phyloP scores from a whole-genome alignment of 345 rosid genomes.

The Crucihimalaya himalaica region DNA sequence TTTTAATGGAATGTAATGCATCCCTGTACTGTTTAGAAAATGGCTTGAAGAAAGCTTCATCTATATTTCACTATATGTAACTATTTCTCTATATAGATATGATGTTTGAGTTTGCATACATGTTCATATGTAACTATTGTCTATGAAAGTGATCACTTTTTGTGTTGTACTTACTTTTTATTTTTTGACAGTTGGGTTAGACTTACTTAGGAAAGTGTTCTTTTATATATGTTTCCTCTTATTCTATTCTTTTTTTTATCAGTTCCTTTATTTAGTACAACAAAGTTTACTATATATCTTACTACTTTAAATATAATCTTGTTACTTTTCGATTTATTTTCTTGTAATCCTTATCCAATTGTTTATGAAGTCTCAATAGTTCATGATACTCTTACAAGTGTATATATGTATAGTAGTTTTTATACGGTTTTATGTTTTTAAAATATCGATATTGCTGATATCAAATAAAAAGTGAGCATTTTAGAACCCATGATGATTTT shows the following conservation, averaged over 20 bases:
- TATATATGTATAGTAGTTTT: not conserved
- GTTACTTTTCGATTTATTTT: not conserved
- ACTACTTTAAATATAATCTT: not conserved
- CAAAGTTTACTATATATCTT: conserved; percentile 3
- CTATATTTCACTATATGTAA: not conserved
- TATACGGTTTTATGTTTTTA: not conserved
- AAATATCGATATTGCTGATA: not conserved
- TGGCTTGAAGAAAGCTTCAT: conserved; percentile 3
- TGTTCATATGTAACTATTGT: conserved; percentile 8
- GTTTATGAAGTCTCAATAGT: not conserved
- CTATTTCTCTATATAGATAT: not conserved
- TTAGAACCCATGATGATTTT: conserved; percentile 31
- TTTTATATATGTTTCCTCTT: conserved; percentile 12
- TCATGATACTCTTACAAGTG: not conserved
- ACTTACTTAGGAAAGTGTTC: conserved; percentile 26
- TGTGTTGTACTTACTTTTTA: conserved; percentile 2
- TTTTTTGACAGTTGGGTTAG: conserved; percentile 9
- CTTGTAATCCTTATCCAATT: not conserved
- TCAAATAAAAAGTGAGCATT: conserved; percentile 28
- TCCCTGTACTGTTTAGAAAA: not conserved
- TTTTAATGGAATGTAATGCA: conserved; percentile 22
- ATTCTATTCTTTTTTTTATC: not conserved
- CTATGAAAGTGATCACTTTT: conserved; percentile 2
- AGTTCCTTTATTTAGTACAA: conserved; percentile 16
- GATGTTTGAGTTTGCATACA: conserved; percentile 9